phyloP scores from a whole-genome alignment of 2,329 filamentous ascomycete species.

The Fusarium sp. region DNA sequence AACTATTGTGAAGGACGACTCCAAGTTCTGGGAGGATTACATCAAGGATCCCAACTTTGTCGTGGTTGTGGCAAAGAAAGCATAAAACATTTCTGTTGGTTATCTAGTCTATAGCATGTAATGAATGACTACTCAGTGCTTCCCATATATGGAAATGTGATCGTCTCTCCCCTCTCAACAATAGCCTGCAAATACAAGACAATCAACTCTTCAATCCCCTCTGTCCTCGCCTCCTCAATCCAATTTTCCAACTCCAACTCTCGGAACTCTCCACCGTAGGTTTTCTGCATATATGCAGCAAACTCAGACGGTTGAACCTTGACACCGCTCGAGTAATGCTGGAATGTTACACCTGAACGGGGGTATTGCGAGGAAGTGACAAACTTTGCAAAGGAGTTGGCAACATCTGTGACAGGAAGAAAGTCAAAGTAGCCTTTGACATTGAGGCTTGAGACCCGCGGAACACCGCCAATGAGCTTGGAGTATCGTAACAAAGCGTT shows the following conservation, averaged over 20 bases:
- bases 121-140: neutral
- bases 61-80: neutral
- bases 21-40: neutral
- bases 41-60: neutral
- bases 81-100: neutral
- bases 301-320: neutral
- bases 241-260: neutral
- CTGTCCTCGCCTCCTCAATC: neutral
- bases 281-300: neutral
- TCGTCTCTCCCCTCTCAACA: neutral
- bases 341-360: neutral
- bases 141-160: neutral
- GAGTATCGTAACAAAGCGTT: neutral
- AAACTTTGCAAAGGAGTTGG: neutral
- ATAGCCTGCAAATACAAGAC: neutral
- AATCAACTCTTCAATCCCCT: neutral
- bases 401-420: neutral
- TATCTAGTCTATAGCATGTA: no score
- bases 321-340: neutral
- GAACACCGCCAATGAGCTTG: neutral
- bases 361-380: neutral
- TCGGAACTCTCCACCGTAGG: neutral
- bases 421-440: neutral
- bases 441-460: neutral
- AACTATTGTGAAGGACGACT: neutral